Conservation (phyloP, 1,284 basidiomycete species). For the Tylopilus sp. region DNA sequence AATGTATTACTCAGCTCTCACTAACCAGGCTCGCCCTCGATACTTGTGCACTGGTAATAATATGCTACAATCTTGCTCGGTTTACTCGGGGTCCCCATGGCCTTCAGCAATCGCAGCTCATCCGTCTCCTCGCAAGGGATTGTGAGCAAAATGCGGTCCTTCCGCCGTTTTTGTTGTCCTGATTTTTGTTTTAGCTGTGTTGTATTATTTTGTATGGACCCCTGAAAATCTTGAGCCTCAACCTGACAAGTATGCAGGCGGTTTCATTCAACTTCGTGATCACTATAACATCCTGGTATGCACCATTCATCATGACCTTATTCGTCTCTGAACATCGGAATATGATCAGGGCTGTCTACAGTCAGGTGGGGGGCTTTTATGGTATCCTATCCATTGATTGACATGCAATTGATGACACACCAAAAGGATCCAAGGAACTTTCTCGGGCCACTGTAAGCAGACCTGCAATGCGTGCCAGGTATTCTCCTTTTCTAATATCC, state of each 20-base stretch:
- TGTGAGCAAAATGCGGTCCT: not conserved
- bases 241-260: not conserved
- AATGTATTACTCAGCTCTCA: too few relatives aligned
- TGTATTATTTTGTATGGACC: conserved; percentile 2
- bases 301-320: not conserved
- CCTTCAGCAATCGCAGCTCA: not conserved
- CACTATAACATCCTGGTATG: not conserved
- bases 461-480: too few relatives aligned
- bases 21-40: not conserved
- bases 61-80: not conserved
- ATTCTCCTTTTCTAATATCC: too few relatives aligned
- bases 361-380: too few relatives aligned
- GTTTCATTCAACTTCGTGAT: not conserved
- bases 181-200: not conserved
- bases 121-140: not conserved
- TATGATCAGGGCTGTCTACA: too few relatives aligned
- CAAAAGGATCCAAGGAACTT: too few relatives aligned
- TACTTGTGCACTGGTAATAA: not conserved
- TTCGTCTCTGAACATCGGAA: too few relatives aligned
- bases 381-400: too few relatives aligned
- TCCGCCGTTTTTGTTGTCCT: not conserved
- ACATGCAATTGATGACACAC: too few relatives aligned
- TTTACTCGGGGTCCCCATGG: not conserved
- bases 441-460: too few relatives aligned
- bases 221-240: not conserved